Evolutionary conservation across 2,329 filamentous ascomycete genomes (phyloP), one percentile per base, ranked within the genome.

Genomic region (Trichoderma endophyticum): DNA sequence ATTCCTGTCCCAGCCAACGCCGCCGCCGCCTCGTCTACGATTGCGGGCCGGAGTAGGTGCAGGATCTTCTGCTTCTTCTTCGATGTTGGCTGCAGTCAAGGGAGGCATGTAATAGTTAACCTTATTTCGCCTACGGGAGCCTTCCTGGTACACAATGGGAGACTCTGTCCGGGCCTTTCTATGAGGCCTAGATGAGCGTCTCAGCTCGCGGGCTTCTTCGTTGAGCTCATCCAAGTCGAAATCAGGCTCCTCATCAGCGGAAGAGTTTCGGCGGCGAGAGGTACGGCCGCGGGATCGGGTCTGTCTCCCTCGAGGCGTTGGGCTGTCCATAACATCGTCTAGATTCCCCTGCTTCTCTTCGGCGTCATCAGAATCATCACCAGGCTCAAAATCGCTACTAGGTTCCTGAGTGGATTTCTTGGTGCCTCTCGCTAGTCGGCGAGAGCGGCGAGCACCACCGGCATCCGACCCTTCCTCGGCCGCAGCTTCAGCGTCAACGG

Each of bases 81-180:
- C 94, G 1, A 93, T 87, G 54, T 90, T 87, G 21, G 81, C 82
- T 8, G 82, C 80, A 11, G 82, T 82, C 54, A 95, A 90, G 1
- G 93, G 91, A 57, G 93, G 89, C 78, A 98, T 93, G 71, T 92
- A 92, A 81, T 98, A 98, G 80, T 97, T 93, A 34, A 96, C 92
- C 68, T 89, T 84, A 32, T 85, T 83, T 32, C 89, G 39, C 60
- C 87, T 85, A 69, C 85, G 85, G 24, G 84, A 81, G 9, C 81
- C 83, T 75, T 89, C 82, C 82, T 92, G 85, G 78, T 92, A 87
- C 64, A 89, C 81, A 75, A 92, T 86, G 72, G 87, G 83, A 21
- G 88, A 86, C 34, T 80, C 78, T 75, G 88, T 84, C 73, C 84
- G 80, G 75, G 84, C 80, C 75, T 87, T 81, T 70, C 87, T 85